Evolutionary conservation across 192 early-diverging fungal genomes (phyloP).

Genomic region (Coemansia pectinata): DNA sequence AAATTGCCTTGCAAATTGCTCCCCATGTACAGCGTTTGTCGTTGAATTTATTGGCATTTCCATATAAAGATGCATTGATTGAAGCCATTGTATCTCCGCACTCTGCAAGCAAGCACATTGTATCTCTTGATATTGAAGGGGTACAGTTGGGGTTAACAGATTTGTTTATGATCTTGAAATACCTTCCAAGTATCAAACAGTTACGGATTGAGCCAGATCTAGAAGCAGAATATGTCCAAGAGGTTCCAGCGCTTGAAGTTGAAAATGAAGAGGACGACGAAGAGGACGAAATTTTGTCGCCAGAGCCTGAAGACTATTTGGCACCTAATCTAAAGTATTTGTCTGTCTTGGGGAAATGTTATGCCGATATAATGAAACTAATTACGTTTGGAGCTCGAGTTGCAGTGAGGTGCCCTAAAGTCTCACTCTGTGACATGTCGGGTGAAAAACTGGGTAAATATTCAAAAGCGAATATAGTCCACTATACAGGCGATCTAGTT

Average conservation of each 20-base stretch:
- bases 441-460: neutral
- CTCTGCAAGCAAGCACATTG: neutral
- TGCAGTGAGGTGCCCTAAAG: neutral
- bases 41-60: neutral
- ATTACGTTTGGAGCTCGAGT: neutral
- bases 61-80: neutral
- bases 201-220: neutral
- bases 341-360: neutral
- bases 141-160: neutral
- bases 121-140: neutral
- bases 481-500: neutral
- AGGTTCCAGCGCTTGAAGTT: neutral
- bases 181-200: neutral
- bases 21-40: neutral
- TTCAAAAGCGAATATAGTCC: neutral
- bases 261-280: neutral
- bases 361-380: neutral
- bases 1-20: constrained; percentile 2
- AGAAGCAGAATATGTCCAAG: neutral
- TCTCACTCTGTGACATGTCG: neutral
- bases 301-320: neutral
- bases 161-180: neutral
- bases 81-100: neutral
- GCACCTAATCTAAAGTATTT: neutral
- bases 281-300: neutral